Evolutionary conservation across 2,329 filamentous ascomycete genomes (phyloP).

Genomic region (Clonostachys chloroleuca): DNA sequence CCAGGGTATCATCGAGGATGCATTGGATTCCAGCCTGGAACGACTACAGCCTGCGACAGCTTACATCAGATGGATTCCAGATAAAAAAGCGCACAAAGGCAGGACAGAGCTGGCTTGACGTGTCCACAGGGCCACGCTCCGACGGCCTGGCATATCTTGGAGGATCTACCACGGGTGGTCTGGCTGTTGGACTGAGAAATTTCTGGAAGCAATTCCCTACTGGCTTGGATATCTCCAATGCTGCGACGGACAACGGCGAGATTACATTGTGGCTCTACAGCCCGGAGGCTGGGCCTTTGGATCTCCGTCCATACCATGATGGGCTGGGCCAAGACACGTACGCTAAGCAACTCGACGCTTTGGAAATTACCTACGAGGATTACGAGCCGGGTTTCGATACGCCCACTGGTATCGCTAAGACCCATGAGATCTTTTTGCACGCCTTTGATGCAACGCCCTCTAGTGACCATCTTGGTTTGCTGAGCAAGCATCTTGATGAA

Average conservation of each 20-base stretch:
- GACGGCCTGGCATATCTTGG: constrained; percentile 54
- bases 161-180: constrained; percentile 47
- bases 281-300: constrained; percentile 48
- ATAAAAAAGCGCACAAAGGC: constrained; percentile 54
- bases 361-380: constrained; percentile 60
- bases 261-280: constrained; percentile 58
- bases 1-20: constrained; percentile 32
- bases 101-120: constrained; percentile 52
- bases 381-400: constrained; percentile 50
- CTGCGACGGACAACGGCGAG: constrained; percentile 39
- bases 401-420: constrained; percentile 51
- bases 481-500: constrained; percentile 38
- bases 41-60: constrained; percentile 49
- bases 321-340: constrained; percentile 51
- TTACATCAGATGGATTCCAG: constrained; percentile 55
- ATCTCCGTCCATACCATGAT: constrained; percentile 53
- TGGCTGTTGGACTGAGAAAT: constrained; percentile 51
- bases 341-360: constrained; percentile 51
- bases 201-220: constrained; percentile 62
- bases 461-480: constrained; percentile 31
- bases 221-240: constrained; percentile 47
- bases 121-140: constrained; percentile 48
- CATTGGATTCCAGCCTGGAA: constrained; percentile 54
- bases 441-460: constrained; percentile 46
- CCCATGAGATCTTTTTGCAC: constrained; percentile 49